Conservation (phyloP, 306 rosid species). For the Purshia tridentata region DNA sequence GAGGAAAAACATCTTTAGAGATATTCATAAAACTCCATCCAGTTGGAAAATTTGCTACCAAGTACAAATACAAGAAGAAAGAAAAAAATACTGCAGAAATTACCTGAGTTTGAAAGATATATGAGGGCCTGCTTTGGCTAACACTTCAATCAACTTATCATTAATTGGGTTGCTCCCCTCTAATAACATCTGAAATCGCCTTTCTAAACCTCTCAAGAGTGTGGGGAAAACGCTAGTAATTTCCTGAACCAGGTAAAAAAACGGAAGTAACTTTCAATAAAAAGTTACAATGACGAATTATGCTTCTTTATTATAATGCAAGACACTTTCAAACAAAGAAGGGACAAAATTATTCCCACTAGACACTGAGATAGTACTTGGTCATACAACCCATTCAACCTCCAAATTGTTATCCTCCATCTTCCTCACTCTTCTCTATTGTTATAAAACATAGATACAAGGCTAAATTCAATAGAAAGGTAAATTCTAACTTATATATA, state of each 20-base stretch:
- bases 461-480: background rate
- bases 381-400: background rate
- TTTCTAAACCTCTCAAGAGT: slow-evolving; percentile 69
- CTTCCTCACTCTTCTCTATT: background rate
- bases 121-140: slow-evolving; percentile 62
- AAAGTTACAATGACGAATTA: background rate
- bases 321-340: slow-evolving; percentile 18
- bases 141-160: slow-evolving; percentile 69
- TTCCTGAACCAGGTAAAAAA: slow-evolving; percentile 49
- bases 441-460: background rate
- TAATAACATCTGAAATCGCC: slow-evolving; percentile 58
- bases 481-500: background rate
- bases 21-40: slow-evolving; percentile 1
- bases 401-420: background rate
- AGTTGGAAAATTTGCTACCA: background rate
- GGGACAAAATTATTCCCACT: background rate
- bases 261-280: slow-evolving; percentile 20
- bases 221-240: slow-evolving; percentile 66
- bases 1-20: background rate
- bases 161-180: slow-evolving; percentile 43
- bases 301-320: background rate
- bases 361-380: background rate
- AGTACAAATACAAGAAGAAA: background rate
- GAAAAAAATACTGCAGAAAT: slow-evolving; percentile 19
- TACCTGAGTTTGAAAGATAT: slow-evolving; percentile 67